Conservation (phyloP, 331 rosid species). For the Malus hybrid region DNA sequence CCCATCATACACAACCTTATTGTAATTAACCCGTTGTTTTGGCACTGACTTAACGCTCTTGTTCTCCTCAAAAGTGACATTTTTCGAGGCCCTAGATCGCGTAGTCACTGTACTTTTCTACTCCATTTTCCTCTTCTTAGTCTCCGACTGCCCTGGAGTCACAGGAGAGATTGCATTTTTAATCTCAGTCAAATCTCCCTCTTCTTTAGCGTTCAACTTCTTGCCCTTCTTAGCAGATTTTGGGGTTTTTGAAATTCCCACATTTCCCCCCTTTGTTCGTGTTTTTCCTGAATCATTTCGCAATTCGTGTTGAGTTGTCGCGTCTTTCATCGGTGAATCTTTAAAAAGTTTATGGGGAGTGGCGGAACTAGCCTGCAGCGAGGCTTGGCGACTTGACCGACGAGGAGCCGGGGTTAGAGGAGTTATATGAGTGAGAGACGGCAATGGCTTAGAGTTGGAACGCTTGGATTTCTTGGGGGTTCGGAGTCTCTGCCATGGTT, state of each 20-base stretch:
- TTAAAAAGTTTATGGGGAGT: background rate
- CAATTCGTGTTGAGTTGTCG: background rate
- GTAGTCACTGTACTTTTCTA: constrained; percentile 27
- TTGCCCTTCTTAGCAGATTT: constrained; percentile 1
- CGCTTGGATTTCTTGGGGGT: constrained; percentile 20
- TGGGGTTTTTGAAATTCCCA: background rate
- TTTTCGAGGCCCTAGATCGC: constrained; percentile 32
- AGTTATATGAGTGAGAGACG: constrained; percentile 31
- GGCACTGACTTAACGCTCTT: background rate
- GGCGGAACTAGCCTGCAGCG: constrained; percentile 15
- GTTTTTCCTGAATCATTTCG: constrained; percentile 9
- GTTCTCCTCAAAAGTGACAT: constrained; percentile 9
- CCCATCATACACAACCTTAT: constrained; percentile 72
- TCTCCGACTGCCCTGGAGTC: constrained; percentile 48
- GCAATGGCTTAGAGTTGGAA: constrained; percentile 21
- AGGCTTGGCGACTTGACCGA: constrained; percentile 48
- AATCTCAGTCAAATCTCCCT: background rate
- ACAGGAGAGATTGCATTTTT: constrained; percentile 28
- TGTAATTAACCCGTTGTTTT: constrained; percentile 41
- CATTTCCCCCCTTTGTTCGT: background rate
- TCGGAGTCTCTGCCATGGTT: background rate
- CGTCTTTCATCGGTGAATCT: background rate
- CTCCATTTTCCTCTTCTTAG: constrained; percentile 49
- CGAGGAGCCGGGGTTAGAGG: constrained; percentile 50
- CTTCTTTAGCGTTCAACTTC: constrained; percentile 14